Evolutionary conservation across 805 yeast species (phyloP).

Genomic region (Pichia gijzeniarum): DNA sequence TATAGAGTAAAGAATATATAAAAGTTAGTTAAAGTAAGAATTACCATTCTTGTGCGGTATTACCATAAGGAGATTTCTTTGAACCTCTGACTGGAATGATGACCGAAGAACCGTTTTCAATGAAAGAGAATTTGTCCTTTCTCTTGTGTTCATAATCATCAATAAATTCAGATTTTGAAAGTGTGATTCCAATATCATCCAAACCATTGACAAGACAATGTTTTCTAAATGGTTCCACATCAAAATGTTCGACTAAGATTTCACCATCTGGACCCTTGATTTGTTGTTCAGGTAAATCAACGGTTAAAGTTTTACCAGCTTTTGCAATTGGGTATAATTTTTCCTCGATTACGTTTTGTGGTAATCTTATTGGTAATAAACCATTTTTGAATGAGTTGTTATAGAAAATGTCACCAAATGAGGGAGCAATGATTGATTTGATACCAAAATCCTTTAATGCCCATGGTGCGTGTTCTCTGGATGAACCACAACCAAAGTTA

Average conservation of each 20-base stretch:
- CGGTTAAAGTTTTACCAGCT: slow-evolving; percentile 61
- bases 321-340: slow-evolving; percentile 78
- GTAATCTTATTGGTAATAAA: slow-evolving; percentile 85
- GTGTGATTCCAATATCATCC: slow-evolving; percentile 93
- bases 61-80: slow-evolving; percentile 61
- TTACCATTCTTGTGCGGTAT: slow-evolving; percentile 72
- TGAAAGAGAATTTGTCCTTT: slow-evolving; percentile 77
- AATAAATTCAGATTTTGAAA: slow-evolving; percentile 81
- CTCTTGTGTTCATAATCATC: slow-evolving; percentile 68
- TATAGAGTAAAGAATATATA: neutral
- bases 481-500: slow-evolving; percentile 98
- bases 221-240: slow-evolving; percentile 86
- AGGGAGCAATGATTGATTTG: slow-evolving; percentile 92
- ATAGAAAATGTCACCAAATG: slow-evolving; percentile 97
- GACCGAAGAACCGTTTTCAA: slow-evolving; percentile 75
- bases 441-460: slow-evolving; percentile 97
- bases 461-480: slow-evolving; percentile 99
- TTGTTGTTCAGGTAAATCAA: slow-evolving; percentile 84
- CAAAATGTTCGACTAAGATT: slow-evolving; percentile 75
- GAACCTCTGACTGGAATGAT: slow-evolving; percentile 59
- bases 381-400: slow-evolving; percentile 97
- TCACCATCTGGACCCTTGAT: slow-evolving; percentile 63
- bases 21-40: neutral
- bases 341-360: slow-evolving; percentile 62
- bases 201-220: slow-evolving; percentile 92